Base-by-base conservation (phyloP, 2,329 filamentous ascomycete genomes). In the Periconia digitata region DNA sequence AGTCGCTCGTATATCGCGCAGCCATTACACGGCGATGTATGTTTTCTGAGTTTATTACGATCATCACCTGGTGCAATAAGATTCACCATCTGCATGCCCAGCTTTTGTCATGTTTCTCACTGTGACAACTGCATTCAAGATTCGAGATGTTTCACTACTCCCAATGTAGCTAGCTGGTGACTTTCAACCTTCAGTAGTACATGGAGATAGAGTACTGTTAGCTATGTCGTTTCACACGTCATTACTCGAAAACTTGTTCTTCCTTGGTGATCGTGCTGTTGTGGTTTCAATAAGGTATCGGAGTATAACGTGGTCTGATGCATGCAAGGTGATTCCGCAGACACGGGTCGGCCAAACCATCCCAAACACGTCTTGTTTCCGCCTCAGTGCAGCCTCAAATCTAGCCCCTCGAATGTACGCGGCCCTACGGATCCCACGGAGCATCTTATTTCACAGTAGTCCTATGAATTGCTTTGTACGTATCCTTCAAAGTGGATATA, bases 201-300 rank as follows among this genome's bases (percentile, higher is more conserved):
- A n/a, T n/a, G n/a, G n/a, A n/a, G n/a, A n/a, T n/a, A n/a, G n/a
- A n/a, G n/a, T n/a, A n/a, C n/a, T n/a, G n/a, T n/a, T n/a, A n/a
- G n/a, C n/a, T n/a, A n/a, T n/a, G n/a, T n/a, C n/a, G n/a, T n/a
- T n/a, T n/a, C n/a, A n/a, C n/a, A n/a, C n/a, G n/a, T n/a, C n/a
- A n/a, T n/a, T n/a, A n/a, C n/a, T n/a, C n/a, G n/a, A n/a, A n/a
- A n/a, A n/a, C n/a, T n/a, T n/a, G n/a, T n/a, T n/a, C n/a, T n/a
- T n/a, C n/a, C n/a, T n/a, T 32, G 10, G 10, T 32, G 3, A 4
- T 32, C n/a, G 27, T 32, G n/a, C n/a, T 32, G 27, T 10, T 32
- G 27, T 36, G n/a, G 54, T 55, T 53, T 57, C 52, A 53, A 56
- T 51, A 27, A 3, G 32, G 51, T 51, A 49, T 57, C 51, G 54